A percentile compares a stretch with the other conserved stretches of the same genome.
phyloP scores from a whole-genome alignment of 441 rosid genomes.

The Pelargonium cotyledonis region DNA sequence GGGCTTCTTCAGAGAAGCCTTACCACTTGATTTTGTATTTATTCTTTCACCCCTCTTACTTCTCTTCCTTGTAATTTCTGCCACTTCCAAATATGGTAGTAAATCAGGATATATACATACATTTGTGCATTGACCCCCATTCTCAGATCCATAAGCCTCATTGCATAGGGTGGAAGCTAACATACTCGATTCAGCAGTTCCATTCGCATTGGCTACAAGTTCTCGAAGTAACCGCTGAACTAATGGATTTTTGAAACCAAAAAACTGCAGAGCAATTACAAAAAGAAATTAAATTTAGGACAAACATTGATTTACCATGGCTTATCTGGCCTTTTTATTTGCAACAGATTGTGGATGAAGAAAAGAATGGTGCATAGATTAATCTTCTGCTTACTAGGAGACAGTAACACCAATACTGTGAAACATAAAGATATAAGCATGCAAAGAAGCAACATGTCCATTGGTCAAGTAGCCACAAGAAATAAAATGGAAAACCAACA shows the following conservation, averaged over 20 bases:
- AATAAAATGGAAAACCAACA: constrained; percentile 1
- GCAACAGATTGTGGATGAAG: not conserved
- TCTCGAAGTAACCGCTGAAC: constrained; percentile 85
- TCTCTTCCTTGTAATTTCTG: constrained; percentile 48
- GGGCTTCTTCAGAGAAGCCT: constrained; percentile 34
- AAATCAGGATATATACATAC: constrained; percentile 32
- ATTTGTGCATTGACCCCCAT: constrained; percentile 24
- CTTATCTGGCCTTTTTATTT: not conserved
- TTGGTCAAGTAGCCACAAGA: constrained; percentile 4
- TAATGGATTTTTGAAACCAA: constrained; percentile 74
- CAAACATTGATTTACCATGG: not conserved
- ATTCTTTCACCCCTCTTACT: constrained; percentile 37
- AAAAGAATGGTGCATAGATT: not conserved
- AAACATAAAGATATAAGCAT: not conserved
- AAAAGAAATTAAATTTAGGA: constrained; percentile 8
- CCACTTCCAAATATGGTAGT: constrained; percentile 30
- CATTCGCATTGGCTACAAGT: constrained; percentile 55
- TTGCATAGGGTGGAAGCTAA: constrained; percentile 36
- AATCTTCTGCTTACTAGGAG: not conserved
- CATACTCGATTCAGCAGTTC: constrained; percentile 36
- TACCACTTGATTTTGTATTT: constrained; percentile 23
- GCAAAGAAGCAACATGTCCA: not conserved
- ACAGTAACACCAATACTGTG: not conserved
- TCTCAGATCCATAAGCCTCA: constrained; percentile 28
- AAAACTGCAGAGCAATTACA: constrained; percentile 51